Percentiles rank a stretch among this genome's conserved stretches.
These are phyloP conservation scores for Alternaria sp. DNA, from an alignment of 2,329 filamentous ascomycete genomes.

Conservation along the genomic window DNA sequence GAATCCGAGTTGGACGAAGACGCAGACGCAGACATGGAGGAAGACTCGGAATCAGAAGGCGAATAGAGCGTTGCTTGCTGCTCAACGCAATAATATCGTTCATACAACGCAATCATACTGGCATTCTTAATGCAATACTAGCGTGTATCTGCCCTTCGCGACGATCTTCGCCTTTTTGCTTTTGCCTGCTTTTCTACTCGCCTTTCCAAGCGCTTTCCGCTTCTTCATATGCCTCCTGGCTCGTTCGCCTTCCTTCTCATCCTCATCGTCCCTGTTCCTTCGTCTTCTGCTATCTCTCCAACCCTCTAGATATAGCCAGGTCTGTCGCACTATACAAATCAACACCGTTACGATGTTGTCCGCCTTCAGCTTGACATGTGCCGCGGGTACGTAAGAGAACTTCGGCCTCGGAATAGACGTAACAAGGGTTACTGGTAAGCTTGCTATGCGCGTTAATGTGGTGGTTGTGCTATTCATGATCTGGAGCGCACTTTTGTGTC, in stretches of 20 bases:
- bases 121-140: not conserved
- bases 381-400: slow-evolving; percentile 20
- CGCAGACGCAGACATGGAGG: not conserved
- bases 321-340: slow-evolving; percentile 13
- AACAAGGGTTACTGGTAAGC: not conserved
- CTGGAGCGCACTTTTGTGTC: no score
- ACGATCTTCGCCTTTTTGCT: not conserved
- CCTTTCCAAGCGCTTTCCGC: not conserved
- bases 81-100: not conserved
- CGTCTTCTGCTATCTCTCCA: slow-evolving; percentile 11
- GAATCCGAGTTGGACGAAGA: slow-evolving; percentile 2
- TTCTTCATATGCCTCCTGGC: slow-evolving; percentile 1
- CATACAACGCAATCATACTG: no score
- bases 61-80: not conserved
- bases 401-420: not conserved
- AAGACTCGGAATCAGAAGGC: not conserved
- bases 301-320: slow-evolving; percentile 8
- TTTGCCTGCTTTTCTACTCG: not conserved
- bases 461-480: slow-evolving; percentile 1
- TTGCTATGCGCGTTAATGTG: not conserved
- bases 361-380: slow-evolving; percentile 30
- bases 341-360: slow-evolving; percentile 23
- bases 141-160: slow-evolving; percentile 8
- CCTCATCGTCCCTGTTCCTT: not conserved
- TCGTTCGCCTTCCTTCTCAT: not conserved